Base-by-base conservation (phyloP, 495 filamentous ascomycete genomes). In the Penicillium canariense region DNA sequence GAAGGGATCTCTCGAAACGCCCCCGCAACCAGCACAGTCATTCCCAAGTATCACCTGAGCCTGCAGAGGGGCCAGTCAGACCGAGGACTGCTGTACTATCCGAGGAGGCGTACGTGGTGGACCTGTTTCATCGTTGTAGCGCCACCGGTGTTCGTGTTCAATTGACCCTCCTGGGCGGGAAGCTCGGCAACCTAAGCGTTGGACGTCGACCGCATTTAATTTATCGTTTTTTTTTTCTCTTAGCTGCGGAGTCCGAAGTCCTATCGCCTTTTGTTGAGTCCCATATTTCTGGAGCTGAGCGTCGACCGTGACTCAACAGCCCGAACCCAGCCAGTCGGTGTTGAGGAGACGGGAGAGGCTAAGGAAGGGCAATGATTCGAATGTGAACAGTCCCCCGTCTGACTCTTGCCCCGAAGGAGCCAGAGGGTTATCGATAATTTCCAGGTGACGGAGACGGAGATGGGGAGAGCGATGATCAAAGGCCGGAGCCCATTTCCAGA, bases 121-220 rank as follows among this genome's bases (percentile, higher is more conserved):
- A 54, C 44, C 61, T 56, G 63, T 67, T 67, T 64, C 63, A 64
- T 39, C 28, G 48, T 36, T 43, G 55, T 55, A 57, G 47, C 40
- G 50, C 26, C 46, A 50, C 46, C 25, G 36, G 47, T 38, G 48
- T 49, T 51, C 56, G 54, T 56, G 56, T 54, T 56, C 18, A 52
- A 59, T 50, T 27, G 42, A 56, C 27, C 26, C 25, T 45, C 25
- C 43, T 49, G 57, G 55, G 60, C 63, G 63, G 63, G 57, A 63
- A 61, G 56, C 57, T 66, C 63, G 63, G 63, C 60, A 61, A 60
- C 45, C 46, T 38, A 52, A 57, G 49, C 51, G 51, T 61, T 60
- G 54, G 58, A 62, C 59, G 60, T 61, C 57, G 57, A 60, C 38
- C 48, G 39, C 52, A 48, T 23, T 28, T 35, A 17, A 48, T 48